phyloP scores from a whole-genome alignment of 2,329 filamentous ascomycete genomes.

The Talaromyces piceae region DNA sequence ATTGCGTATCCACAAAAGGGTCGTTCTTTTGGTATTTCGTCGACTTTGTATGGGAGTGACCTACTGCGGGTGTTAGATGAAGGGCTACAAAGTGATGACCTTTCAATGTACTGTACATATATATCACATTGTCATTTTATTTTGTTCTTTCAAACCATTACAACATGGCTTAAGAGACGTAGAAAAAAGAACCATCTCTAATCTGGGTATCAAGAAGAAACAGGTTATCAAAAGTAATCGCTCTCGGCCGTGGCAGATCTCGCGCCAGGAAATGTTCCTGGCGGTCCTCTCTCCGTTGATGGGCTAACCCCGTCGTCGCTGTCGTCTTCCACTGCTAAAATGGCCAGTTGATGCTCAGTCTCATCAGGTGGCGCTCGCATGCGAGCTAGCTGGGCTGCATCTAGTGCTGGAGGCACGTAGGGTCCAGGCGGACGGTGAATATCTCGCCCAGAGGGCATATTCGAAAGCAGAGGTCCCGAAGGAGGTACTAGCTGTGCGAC shows the following conservation, averaged over 20 bases:
- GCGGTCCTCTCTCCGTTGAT: conserved; percentile 15
- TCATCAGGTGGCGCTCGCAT: conserved; percentile 53
- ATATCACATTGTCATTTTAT: conserved; percentile 6
- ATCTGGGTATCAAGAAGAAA: neutral
- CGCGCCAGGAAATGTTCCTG: conserved; percentile 26
- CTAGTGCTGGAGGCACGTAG: conserved; percentile 60
- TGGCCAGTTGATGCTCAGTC: conserved; percentile 27
- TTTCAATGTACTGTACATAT: conserved; percentile 11
- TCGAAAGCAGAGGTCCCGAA: conserved; percentile 61
- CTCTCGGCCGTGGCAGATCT: conserved; percentile 18
- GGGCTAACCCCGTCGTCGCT: conserved; percentile 30
- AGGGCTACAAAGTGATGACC: neutral
- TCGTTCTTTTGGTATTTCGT: neutral
- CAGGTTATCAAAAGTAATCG: conserved; percentile 28
- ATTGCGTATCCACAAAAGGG: no score
- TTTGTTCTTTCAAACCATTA: neutral
- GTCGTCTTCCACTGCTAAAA: conserved; percentile 14
- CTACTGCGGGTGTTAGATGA: conserved; percentile 1
- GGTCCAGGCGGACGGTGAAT: conserved; percentile 62
- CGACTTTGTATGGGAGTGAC: neutral
- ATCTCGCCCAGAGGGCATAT: conserved; percentile 81
- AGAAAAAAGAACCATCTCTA: neutral
- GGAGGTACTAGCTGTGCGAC: conserved; percentile 72
- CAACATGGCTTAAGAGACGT: neutral
- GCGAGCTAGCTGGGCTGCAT: conserved; percentile 52